Conservation (phyloP, 169 alveolate species). For the Toxoplasma gondii region DNA sequence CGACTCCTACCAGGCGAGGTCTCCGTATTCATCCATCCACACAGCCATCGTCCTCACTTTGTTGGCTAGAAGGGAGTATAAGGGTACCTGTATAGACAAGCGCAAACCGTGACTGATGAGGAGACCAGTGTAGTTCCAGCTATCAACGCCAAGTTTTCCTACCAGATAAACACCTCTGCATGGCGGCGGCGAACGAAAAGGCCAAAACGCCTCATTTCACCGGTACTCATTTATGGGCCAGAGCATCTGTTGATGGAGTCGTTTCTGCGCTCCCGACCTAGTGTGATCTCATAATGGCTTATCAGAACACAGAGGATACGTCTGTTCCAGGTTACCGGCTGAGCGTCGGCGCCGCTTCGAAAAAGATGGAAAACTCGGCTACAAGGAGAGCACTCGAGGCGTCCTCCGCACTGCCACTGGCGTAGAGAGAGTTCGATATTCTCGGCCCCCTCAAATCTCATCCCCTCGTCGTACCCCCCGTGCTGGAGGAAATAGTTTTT, state of each 20-base stretch:
- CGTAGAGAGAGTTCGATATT: constrained; percentile 75
- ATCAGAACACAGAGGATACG: too few species aligned
- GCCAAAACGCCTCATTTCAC: too few species aligned
- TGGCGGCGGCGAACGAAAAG: too few species aligned
- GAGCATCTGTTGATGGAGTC: too few species aligned
- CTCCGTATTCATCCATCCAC: background rate
- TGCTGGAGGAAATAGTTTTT: background rate
- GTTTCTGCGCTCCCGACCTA: too few species aligned
- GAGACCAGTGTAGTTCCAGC: too few species aligned
- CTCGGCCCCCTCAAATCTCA: constrained; percentile 76
- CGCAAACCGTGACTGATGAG: too few species aligned
- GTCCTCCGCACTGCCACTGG: constrained; percentile 78
- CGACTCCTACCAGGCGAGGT: background rate
- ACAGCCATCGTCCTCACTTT: background rate
- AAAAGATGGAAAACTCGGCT: constrained; percentile 73
- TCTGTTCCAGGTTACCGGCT: background rate
- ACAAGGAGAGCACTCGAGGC: constrained; percentile 76
- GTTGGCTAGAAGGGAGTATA: background rate
- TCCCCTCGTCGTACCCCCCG: constrained; percentile 71
- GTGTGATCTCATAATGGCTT: too few species aligned
- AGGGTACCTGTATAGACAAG: background rate
- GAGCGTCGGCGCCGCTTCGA: constrained; percentile 21
- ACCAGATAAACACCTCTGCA: too few species aligned
- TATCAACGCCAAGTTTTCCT: too few species aligned
- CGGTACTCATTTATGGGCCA: too few species aligned